Evolutionary conservation across 2,329 filamentous ascomycete species (phyloP), one percentile per base, ranked within the genome.

Genomic region (Sporothrix brunneoviolacea): DNA sequence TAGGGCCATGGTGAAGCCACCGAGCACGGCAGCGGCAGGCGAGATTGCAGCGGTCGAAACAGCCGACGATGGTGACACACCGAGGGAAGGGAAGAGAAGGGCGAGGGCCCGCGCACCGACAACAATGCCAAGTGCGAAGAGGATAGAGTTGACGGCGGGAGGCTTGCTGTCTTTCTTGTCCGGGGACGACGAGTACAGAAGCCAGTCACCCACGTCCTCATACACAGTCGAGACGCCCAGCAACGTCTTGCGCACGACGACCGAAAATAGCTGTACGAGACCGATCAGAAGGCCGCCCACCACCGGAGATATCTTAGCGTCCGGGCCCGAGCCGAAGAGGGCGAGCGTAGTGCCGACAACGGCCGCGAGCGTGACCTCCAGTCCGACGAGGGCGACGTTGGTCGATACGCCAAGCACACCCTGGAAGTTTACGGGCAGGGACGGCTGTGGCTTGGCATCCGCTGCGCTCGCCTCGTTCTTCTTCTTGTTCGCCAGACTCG

Each of bases 221-320:
- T 80, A 86, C 0, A 75, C 76, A 1, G 70, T 70, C 3, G 82
- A 85, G 2, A 82, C 75, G 6, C 83, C 82, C 4, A 87, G 62
- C 52, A 83, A 70, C 36, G 71, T 67, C 19, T 70, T 70, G 21
- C 80, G 74, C 30, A 74, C 59, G 10, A 78, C 52, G 0, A 84
- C 62, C 0, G 79, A 83, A 4, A 76, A 62, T 8, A 79, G 65
- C 63, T 86, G 83, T 0, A 79, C 73, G 2, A 69, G 59, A 2
- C 78, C 80, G 51, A 87, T 77, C 50, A 79, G 61, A 21, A 83
- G 58, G 2, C 83, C 83, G 21, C 81, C 80, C 3, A 69, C n/a
- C 0, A 77, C 63, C 0, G 77, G 75, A 2, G 71, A 66, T 6
- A 75, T 62, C 21, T 58, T 58, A 47, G 53, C 62, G 48, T 57